Evolutionary conservation across 306 rosid genomes (phyloP).

Genomic region (Potentilla sterilis): DNA sequence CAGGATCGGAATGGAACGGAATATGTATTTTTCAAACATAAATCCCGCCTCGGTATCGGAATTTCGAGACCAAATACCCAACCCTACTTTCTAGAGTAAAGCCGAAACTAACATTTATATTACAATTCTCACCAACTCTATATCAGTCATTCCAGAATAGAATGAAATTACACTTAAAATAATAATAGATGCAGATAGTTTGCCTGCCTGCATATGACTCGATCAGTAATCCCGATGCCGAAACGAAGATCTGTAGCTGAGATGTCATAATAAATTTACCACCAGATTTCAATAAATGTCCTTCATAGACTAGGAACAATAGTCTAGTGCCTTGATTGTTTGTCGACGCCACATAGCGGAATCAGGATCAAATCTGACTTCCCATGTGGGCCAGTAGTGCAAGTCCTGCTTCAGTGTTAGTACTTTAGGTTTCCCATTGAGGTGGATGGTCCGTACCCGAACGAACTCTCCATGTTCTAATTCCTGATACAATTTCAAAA

Average conservation of each 20-base stretch:
- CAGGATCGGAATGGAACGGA: too few species aligned
- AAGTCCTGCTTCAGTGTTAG: constrained; percentile 88
- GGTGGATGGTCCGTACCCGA: constrained; percentile 76
- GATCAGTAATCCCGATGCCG: neutral
- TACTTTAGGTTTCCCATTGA: constrained; percentile 87
- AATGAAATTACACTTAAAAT: too few species aligned
- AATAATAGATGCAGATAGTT: neutral
- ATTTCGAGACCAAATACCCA: too few species aligned
- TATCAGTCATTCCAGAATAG: too few species aligned
- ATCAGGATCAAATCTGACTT: constrained; percentile 71
- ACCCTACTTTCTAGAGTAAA: neutral
- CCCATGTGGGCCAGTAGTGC: constrained; percentile 98
- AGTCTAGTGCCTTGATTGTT: constrained; percentile 52
- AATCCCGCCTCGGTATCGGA: too few species aligned
- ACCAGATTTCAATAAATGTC: constrained; percentile 9
- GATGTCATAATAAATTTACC: neutral
- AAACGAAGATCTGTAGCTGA: neutral
- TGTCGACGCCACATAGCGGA: constrained; percentile 77
- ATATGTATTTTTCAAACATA: too few species aligned
- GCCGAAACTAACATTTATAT: neutral
- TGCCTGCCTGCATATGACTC: neutral
- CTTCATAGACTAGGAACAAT: constrained; percentile 27
- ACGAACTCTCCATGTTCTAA: constrained; percentile 82
- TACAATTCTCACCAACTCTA: too few species aligned
- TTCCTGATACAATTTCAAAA: constrained; percentile 47